A percentile compares a stretch with the other conserved stretches of the same genome.
Conservation (phyloP, 1,139 yeast species). For the Blastobotrys arbuscula region DNA sequence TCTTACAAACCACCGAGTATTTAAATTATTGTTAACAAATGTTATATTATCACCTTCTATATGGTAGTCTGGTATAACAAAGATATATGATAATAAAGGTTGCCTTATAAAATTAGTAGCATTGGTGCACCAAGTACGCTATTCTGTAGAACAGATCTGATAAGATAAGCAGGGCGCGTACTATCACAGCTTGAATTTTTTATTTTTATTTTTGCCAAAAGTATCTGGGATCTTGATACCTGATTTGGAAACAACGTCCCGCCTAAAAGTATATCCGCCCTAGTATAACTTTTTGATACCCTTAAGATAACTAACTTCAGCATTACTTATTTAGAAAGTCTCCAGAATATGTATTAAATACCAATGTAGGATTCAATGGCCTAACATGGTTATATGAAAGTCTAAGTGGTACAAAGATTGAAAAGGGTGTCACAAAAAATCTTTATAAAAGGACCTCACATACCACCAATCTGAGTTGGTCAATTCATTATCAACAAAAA, state of each 20-base stretch:
- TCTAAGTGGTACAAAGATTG: background rate
- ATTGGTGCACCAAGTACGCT: too few species aligned
- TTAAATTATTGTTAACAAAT: too few species aligned
- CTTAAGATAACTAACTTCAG: too few species aligned
- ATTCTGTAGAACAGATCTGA: too few species aligned
- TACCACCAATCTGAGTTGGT: background rate
- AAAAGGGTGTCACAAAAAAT: too few species aligned
- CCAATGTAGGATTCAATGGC: background rate
- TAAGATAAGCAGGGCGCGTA: background rate
- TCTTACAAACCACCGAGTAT: too few species aligned
- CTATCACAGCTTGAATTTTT: background rate
- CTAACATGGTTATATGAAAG: background rate
- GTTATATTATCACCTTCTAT: too few species aligned
- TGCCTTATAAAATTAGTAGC: too few species aligned
- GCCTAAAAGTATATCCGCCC: slow-evolving; percentile 4
- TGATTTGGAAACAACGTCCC: background rate
- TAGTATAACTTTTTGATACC: background rate
- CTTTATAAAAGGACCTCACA: background rate
- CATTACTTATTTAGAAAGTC: too few species aligned
- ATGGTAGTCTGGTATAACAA: too few species aligned
- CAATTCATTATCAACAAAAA: background rate
- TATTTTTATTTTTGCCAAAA: background rate
- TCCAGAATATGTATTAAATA: too few species aligned
- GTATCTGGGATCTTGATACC: background rate
- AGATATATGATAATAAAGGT: too few species aligned